Evolutionary conservation across 352 stramenopile species (phyloP).

Genomic region (Detonula confervacea): DNA sequence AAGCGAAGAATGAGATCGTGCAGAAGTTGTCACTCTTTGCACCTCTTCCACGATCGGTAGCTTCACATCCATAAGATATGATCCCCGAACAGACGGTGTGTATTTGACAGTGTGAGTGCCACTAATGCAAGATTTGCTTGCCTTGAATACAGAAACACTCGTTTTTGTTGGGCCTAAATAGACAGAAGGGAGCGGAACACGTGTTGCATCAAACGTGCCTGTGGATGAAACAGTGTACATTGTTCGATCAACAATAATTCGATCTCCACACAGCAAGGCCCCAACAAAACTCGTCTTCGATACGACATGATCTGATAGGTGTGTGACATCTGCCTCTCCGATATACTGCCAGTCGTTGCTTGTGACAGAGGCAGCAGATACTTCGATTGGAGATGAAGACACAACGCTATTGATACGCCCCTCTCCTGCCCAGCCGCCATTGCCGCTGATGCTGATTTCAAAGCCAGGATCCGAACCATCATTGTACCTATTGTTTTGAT

Average conservation of each 20-base stretch:
- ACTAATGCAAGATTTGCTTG: constrained; percentile 44
- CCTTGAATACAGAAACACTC: constrained; percentile 46
- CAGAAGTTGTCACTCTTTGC: constrained; percentile 80
- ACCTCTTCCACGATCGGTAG: constrained; percentile 87
- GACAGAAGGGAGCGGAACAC: constrained; percentile 75
- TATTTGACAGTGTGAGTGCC: constrained; percentile 89
- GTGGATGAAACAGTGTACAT: constrained; percentile 76
- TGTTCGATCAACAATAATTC: constrained; percentile 87
- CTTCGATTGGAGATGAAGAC: constrained; percentile 4
- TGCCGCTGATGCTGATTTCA: constrained; percentile 88
- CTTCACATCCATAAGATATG: constrained; percentile 89
- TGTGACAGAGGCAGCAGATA: constrained; percentile 61
- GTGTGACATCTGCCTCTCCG: constrained; percentile 42
- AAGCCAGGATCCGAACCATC: constrained; percentile 86
- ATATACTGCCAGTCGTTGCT: constrained; percentile 70
- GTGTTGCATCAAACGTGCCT: constrained; percentile 75
- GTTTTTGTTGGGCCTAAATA: constrained; percentile 79
- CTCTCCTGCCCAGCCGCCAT: constrained; percentile 88
- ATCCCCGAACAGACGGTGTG: constrained; percentile 90
- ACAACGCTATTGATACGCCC: constrained; percentile 86
- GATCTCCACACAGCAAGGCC: constrained; percentile 83
- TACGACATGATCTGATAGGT: constrained; percentile 36
- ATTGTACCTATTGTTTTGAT: constrained; percentile 89
- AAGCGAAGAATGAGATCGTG: constrained; percentile 50
- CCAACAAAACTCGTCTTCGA: constrained; percentile 36